phyloP scores from a whole-genome alignment of 2,329 filamentous ascomycete species.

The Lecanicillium sp. region DNA sequence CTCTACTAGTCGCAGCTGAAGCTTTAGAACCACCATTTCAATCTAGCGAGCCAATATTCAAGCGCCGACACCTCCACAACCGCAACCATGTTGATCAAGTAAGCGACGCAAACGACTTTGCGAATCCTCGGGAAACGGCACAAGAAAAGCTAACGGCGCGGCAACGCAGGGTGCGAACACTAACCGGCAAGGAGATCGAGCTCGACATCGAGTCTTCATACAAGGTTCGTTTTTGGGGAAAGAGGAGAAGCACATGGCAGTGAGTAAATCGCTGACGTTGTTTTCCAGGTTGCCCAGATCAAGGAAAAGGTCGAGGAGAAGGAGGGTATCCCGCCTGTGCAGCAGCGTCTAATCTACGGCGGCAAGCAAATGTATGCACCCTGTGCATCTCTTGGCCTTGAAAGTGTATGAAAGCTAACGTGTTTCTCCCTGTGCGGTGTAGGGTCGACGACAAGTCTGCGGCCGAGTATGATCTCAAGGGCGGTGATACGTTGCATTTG shows the following conservation, averaged over 20 bases:
- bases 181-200: constrained; percentile 98
- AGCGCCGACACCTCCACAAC: not conserved
- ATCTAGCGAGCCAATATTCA: not conserved
- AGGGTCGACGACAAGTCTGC: constrained; percentile 96
- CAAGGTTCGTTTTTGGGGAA: constrained; percentile 52
- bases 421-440: constrained; percentile 4
- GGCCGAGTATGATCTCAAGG: constrained; percentile 80
- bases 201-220: constrained; percentile 92
- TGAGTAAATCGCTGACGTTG: no score
- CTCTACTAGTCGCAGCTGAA: not conserved
- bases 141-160: not conserved
- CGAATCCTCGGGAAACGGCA: constrained; percentile 6
- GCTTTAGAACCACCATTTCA: not conserved
- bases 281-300: constrained; percentile 82
- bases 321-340: constrained; percentile 93
- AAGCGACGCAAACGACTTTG: constrained; percentile 13
- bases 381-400: not conserved
- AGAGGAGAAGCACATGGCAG: not conserved
- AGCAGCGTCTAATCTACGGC: constrained; percentile 91
- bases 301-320: constrained; percentile 99
- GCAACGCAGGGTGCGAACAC: constrained; percentile 75
- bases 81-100: constrained; percentile 43
- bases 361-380: constrained; percentile 90
- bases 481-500: constrained; percentile 87
- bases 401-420: not conserved